Evolutionary conservation across 257 asterid genomes (phyloP).

Genomic region (Primulina tabacum): DNA sequence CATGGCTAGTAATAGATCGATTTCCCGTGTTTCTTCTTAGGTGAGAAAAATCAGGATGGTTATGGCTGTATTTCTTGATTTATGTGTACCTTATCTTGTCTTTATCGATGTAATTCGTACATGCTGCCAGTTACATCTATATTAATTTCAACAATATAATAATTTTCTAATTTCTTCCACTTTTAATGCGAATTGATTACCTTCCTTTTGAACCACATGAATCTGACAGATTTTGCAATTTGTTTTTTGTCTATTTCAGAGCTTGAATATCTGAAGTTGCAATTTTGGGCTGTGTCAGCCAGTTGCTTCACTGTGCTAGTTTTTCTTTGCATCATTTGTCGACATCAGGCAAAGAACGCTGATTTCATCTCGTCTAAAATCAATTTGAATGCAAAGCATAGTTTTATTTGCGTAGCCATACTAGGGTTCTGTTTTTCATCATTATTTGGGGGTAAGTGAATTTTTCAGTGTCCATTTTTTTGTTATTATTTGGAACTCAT

Average conservation of each 20-base stretch:
- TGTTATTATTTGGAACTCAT: conserved; percentile 18
- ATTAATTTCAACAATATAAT: conserved; percentile 3
- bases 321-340: conserved; percentile 46
- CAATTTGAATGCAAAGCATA: conserved; percentile 32
- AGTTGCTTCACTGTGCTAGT: conserved; percentile 63
- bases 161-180: background rate
- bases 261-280: conserved; percentile 68
- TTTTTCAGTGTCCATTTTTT: conserved; percentile 12
- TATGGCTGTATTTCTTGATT: background rate
- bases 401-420: conserved; percentile 39
- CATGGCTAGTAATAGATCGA: conserved; percentile 4
- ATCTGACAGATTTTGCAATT: conserved; percentile 16
- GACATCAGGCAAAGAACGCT: conserved; percentile 30
- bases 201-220: conserved; percentile 5
- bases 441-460: conserved; percentile 43
- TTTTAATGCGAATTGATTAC: conserved; percentile 2
- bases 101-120: background rate
- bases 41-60: background rate
- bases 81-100: conserved; percentile 18
- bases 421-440: conserved; percentile 47
- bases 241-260: conserved; percentile 43
- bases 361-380: conserved; percentile 22
- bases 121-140: background rate
- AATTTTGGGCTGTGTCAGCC: conserved; percentile 71
- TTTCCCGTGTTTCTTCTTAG: background rate